Conservation (phyloP, 2,329 filamentous ascomycete species). For the Botryotinia calthae region DNA sequence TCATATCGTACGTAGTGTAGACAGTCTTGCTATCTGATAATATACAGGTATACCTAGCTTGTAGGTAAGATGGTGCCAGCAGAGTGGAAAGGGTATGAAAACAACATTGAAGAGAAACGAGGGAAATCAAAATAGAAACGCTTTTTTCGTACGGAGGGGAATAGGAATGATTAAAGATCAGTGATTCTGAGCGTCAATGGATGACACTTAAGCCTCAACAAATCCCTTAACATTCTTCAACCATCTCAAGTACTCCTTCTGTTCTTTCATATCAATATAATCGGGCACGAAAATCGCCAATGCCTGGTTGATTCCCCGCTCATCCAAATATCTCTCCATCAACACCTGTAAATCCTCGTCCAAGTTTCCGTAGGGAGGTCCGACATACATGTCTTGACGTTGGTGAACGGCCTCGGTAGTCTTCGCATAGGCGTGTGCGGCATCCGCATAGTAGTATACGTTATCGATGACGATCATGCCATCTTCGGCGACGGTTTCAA, state of each 20-base stretch:
- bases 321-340: conserved; percentile 90
- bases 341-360: conserved; percentile 94
- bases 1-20: conserved; percentile 1
- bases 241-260: conserved; percentile 94
- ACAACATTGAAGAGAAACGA: conserved; percentile 28
- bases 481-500: conserved; percentile 84
- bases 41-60: not conserved
- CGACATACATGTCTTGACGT: conserved; percentile 77
- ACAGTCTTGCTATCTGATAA: conserved; percentile 15
- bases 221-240: conserved; percentile 84
- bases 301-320: conserved; percentile 83
- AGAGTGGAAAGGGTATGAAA: conserved; percentile 24
- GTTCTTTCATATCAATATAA: conserved; percentile 98
- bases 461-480: conserved; percentile 86
- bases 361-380: conserved; percentile 88
- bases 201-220: conserved; percentile 60
- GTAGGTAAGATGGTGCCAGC: not conserved
- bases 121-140: conserved; percentile 9
- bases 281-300: conserved; percentile 90
- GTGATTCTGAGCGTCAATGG: not conserved
- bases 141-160: not conserved
- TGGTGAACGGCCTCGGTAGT: conserved; percentile 74
- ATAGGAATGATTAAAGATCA: not conserved
- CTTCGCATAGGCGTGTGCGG: conserved; percentile 72
- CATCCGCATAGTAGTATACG: conserved; percentile 80